These are phyloP conservation scores for California macrophylla DNA, from an alignment of 441 rosid species.

Conservation along the genomic window DNA sequence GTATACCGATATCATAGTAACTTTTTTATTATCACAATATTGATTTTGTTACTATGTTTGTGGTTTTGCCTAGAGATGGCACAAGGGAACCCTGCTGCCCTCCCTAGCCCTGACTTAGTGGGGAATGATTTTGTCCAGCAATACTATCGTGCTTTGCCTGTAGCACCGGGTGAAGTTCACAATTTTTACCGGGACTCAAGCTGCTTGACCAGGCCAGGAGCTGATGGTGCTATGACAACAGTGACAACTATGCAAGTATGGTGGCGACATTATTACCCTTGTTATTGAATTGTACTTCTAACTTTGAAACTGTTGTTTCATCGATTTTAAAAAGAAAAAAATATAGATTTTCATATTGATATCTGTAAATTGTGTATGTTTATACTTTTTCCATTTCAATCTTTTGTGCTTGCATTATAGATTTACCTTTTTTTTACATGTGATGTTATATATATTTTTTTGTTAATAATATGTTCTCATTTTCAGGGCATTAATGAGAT, in stretches of 20 bases:
- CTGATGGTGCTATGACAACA: conserved; percentile 38
- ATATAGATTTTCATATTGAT: not conserved
- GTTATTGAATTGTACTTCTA: not conserved
- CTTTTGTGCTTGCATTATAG: not conserved
- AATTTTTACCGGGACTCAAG: conserved; percentile 42
- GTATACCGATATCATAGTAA: too few relatives aligned
- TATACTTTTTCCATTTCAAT: not conserved
- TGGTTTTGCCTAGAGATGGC: conserved; percentile 34
- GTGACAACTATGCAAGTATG: conserved; percentile 39
- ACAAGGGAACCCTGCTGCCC: conserved; percentile 21
- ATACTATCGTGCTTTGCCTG: conserved; percentile 33
- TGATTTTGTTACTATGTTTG: not conserved
- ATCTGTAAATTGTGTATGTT: not conserved
- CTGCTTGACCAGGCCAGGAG: conserved; percentile 35
- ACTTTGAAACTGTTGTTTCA: not conserved
- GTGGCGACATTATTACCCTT: conserved; percentile 12
- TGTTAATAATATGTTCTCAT: conserved; percentile 6
- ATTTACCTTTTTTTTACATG: not conserved
- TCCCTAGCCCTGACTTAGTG: conserved; percentile 29
- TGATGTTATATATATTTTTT: not conserved
- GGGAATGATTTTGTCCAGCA: conserved; percentile 45
- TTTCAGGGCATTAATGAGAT: conserved; percentile 41
- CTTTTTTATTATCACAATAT: not conserved
- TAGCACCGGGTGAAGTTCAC: conserved; percentile 29
- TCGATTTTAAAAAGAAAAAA: not conserved